phyloP scores from a whole-genome alignment of 208 protist genomes.

The Entamoeba nuttalli region DNA sequence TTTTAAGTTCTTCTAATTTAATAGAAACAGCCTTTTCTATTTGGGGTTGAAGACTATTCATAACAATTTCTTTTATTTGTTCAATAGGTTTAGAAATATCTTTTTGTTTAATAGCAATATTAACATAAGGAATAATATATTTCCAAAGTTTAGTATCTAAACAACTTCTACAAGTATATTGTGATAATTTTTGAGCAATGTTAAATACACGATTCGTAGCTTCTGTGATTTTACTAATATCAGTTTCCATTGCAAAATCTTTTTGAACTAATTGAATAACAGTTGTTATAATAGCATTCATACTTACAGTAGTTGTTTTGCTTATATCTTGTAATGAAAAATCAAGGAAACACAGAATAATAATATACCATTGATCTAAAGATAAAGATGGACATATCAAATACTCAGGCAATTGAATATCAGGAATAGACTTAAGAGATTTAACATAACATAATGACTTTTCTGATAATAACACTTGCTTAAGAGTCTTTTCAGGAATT shows the following conservation, averaged over 20 bases:
- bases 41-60: background rate
- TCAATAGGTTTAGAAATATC: background rate
- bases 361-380: background rate
- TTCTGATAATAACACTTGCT: background rate
- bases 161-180: background rate
- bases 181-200: background rate
- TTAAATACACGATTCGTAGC: background rate
- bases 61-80: background rate
- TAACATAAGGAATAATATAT: background rate
- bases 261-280: background rate
- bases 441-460: background rate
- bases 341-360: background rate
- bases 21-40: background rate
- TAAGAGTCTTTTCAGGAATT: background rate
- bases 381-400: background rate
- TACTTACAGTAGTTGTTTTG: background rate
- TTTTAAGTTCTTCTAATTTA: background rate
- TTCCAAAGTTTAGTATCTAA: background rate
- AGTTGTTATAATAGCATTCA: background rate
- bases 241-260: background rate
- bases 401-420: background rate
- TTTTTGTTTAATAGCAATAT: background rate
- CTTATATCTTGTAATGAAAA: background rate
- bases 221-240: background rate
- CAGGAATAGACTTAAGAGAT: background rate